phyloP scores from a whole-genome alignment of 202 grass and related monocot species.

The Dendrocalamus latiflorus region DNA sequence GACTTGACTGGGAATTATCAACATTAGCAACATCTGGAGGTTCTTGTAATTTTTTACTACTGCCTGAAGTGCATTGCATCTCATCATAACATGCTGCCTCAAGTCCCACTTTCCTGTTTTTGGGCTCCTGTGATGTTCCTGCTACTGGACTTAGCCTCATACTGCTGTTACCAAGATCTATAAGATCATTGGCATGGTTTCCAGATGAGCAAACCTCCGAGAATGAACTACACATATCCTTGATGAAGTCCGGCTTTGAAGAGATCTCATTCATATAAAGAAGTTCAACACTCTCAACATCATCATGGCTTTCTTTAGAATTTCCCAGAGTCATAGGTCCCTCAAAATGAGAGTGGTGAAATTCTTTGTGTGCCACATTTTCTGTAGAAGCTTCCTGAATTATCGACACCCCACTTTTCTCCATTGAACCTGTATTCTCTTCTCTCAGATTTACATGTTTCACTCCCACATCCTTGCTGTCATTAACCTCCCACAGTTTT shows the following conservation, averaged over 20 bases:
- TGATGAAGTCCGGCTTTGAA: constrained; percentile 17
- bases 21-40: constrained; percentile 19
- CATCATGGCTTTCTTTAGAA: constrained; percentile 18
- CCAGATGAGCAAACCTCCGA: constrained; percentile 9
- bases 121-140: constrained; percentile 26
- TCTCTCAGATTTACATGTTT: constrained; percentile 26
- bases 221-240: constrained; percentile 22
- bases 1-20: constrained; percentile 9
- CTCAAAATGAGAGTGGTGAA: constrained; percentile 21
- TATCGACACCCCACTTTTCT: background rate
- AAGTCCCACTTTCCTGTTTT: constrained; percentile 7
- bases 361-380: constrained; percentile 17
- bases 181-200: constrained; percentile 8
- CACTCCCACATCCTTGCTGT: constrained; percentile 19
- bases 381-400: constrained; percentile 31
- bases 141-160: constrained; percentile 2
- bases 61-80: background rate
- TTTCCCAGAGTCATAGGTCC: background rate
- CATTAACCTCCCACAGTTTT: constrained; percentile 44
- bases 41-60: constrained; percentile 25
- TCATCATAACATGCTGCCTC: constrained; percentile 6
- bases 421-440: constrained; percentile 1
- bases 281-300: background rate
- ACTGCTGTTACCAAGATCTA: constrained; percentile 9
- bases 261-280: background rate